Conservation (phyloP, 2,329 filamentous ascomycete genomes). For the Diaporthe citriasiana region DNA sequence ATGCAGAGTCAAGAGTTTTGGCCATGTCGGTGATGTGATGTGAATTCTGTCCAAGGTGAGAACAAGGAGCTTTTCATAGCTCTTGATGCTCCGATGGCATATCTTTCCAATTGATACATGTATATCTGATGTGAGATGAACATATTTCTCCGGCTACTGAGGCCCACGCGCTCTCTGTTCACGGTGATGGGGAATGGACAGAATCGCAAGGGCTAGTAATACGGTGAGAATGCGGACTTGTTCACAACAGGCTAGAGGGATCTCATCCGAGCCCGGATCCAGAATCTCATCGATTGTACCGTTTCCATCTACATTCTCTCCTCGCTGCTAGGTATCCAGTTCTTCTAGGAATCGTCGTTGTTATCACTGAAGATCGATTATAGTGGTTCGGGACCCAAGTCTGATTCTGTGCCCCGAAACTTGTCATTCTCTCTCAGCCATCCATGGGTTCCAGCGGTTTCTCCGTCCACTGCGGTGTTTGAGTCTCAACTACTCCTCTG, state of each 20-base stretch:
- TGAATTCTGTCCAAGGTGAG: not conserved
- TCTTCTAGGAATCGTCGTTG: not conserved
- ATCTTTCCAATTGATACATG: not conserved
- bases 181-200: not conserved
- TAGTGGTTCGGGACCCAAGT: too few relatives aligned
- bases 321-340: conserved; percentile 10
- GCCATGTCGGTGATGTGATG: not conserved
- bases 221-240: not conserved
- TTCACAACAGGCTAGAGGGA: not conserved
- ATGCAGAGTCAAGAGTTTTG: not conserved
- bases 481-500: too few relatives aligned
- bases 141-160: not conserved
- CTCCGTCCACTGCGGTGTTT: not conserved
- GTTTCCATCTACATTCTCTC: conserved; percentile 39
- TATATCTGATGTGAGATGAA: not conserved
- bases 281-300: conserved; percentile 43
- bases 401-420: not conserved
- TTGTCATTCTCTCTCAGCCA: not conserved
- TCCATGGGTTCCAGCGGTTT: not conserved
- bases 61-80: not conserved
- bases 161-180: not conserved
- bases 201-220: not conserved
- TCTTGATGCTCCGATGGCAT: not conserved
- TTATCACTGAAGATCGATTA: not conserved
- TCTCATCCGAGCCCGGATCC: not conserved